Evolutionary conservation across 441 rosid genomes (phyloP), one percentile per base, ranked within the genome.

Genomic region (Euphorbia corollata): DNA sequence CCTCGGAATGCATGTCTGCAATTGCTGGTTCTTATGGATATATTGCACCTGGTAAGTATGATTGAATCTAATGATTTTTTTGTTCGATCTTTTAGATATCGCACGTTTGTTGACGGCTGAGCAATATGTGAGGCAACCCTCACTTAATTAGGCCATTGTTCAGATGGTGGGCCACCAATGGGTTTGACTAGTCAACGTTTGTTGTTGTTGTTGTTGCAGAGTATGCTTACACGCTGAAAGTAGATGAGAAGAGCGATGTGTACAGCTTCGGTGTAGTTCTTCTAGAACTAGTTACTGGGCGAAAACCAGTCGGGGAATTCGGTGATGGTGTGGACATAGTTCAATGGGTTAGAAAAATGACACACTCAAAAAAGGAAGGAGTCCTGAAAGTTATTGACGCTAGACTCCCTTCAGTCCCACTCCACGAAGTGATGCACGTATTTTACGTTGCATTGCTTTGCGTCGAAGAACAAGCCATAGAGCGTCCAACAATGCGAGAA

Each of bases 1-100:
- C 97, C 67, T 93, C 98, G n/a, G 97, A 93, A 69, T 93, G 97
- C 77, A 93, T 93, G 99, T 91, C 99, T 64, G 99, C 99, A 27
- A 90, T 93, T 59, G 97, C 98, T 67, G 98, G 98, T 34, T 93
- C 98, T 63, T 93, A 93, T 55, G 98, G 98, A 61, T 93, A 93
- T 77, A 93, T 93, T 0, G 98, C 97, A 39, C 98, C 98, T 73
- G 97, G 98, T n/a, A n/a, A n/a, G n/a, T 90, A 80, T 16, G 56
- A 45, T 47, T 58, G 10, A n/a, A 24, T 41, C 65, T 18, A 50
- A 16, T 30, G 6, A 58, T 36, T 6, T 57, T 16, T 54, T 56
- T 30, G n/a, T 20, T 23, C 32, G 32, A 27, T n/a, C n/a, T n/a
- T n/a, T n/a, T n/a, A n/a, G n/a, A n/a, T n/a, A n/a, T n/a, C n/a